A percentile compares a stretch with the other conserved stretches of the same genome.
phyloP scores from a whole-genome alignment of 2,329 filamentous ascomycete genomes.

The Scedosporium boydii region DNA sequence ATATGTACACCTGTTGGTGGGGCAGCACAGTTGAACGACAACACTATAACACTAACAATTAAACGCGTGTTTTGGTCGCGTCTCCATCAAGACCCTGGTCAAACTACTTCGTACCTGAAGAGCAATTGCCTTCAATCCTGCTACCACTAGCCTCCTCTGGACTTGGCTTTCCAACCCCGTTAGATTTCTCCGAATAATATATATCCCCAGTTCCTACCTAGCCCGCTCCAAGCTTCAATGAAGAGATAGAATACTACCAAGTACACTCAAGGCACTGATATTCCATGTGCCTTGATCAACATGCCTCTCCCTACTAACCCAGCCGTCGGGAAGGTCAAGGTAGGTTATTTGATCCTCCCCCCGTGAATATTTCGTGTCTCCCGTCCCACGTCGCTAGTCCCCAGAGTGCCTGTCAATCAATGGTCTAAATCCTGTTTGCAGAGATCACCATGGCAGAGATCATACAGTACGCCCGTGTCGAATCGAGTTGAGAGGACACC shows the following conservation, averaged over 20 bases:
- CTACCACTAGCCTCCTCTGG: too few relatives aligned
- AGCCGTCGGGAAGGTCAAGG: neutral
- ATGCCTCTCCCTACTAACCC: neutral
- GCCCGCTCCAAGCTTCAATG: neutral
- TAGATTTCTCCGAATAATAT: neutral
- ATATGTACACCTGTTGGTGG: too few relatives aligned
- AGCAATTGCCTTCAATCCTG: neutral
- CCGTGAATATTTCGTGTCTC: constrained; percentile 28
- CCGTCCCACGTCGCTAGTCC: neutral
- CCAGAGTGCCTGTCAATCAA: constrained; percentile 23
- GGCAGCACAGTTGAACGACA: too few relatives aligned
- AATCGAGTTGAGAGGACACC: constrained; percentile 25
- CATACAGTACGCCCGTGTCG: constrained; percentile 39
- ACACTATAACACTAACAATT: too few relatives aligned
- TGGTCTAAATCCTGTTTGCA: neutral
- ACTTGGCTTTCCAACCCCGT: neutral
- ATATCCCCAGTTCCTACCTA: neutral
- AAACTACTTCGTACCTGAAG: too few relatives aligned
- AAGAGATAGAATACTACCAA: neutral
- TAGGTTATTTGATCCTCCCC: constrained; percentile 14
- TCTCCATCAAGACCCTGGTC: too few relatives aligned
- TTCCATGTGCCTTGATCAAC: neutral
- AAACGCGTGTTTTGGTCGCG: too few relatives aligned
- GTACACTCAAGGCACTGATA: neutral
- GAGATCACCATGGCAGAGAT: constrained; percentile 36